These are phyloP conservation scores for Leccinum uliginosum DNA, from an alignment of 768 basidiomycete species.

Conservation along the genomic window DNA sequence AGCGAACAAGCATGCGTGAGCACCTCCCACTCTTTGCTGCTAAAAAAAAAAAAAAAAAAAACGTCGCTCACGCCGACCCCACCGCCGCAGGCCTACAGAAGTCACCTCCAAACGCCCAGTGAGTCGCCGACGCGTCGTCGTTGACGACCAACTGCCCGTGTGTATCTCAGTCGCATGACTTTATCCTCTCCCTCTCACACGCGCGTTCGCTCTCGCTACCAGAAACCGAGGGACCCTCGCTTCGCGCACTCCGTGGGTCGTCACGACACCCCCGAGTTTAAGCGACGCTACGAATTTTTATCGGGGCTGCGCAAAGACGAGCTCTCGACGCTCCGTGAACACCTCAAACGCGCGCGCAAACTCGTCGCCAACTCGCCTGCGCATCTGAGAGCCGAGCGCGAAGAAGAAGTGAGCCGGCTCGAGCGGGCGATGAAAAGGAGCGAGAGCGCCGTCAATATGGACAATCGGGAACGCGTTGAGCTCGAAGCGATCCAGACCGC, in stretches of 20 bases:
- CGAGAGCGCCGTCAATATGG: conserved; percentile 73
- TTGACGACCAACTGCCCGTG: conserved; percentile 65
- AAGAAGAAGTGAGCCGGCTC: conserved; percentile 63
- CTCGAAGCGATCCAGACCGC: conserved; percentile 52
- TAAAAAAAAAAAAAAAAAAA: too few relatives aligned
- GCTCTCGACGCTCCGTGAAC: conserved; percentile 57
- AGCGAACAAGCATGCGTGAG: conserved; percentile 83
- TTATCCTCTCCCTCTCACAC: neutral
- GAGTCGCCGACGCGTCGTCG: conserved; percentile 61
- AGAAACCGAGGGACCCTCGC: conserved; percentile 85
- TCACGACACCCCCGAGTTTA: conserved; percentile 62
- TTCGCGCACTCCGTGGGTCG: conserved; percentile 73
- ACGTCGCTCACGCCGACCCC: neutral
- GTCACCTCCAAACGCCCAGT: conserved; percentile 84
- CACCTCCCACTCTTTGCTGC: conserved; percentile 7
- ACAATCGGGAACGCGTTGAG: conserved; percentile 66
- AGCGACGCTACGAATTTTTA: conserved; percentile 71
- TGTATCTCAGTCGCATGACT: conserved; percentile 20
- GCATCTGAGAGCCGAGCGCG: conserved; percentile 54
- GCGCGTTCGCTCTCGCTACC: neutral
- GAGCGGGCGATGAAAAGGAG: conserved; percentile 71
- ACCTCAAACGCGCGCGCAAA: conserved; percentile 66
- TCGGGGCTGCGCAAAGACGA: conserved; percentile 61
- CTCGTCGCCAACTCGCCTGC: conserved; percentile 55
- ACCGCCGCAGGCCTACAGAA: conserved; percentile 60